These are phyloP conservation scores for Globisporangium middletonii DNA, from an alignment of 352 stramenopile genomes.

Conservation along the genomic window DNA sequence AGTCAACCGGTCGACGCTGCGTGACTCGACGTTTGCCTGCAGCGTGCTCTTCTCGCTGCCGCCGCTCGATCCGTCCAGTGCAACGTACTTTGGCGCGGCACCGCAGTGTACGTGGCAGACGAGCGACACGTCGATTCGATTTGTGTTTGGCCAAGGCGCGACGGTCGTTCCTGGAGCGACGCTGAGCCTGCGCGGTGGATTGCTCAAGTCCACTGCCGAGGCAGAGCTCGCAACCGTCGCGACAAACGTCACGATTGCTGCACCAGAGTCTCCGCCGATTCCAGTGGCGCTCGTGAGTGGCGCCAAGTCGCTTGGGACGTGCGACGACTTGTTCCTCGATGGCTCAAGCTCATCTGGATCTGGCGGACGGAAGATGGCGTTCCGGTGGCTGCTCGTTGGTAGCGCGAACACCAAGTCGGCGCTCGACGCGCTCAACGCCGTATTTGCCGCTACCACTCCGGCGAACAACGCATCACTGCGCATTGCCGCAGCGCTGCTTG, in stretches of 20 bases:
- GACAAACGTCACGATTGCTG: slow-evolving; percentile 21
- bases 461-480: slow-evolving; percentile 35
- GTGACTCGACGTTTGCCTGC: slow-evolving; percentile 35
- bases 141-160: slow-evolving; percentile 38
- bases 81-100: slow-evolving; percentile 32
- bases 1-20: slow-evolving; percentile 27
- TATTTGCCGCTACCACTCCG: slow-evolving; percentile 18
- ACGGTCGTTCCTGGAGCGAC: slow-evolving; percentile 33
- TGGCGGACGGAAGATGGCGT: slow-evolving; percentile 47
- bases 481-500: slow-evolving; percentile 25
- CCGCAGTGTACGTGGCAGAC: slow-evolving; percentile 45
- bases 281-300: slow-evolving; percentile 41
- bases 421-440: slow-evolving; percentile 13
- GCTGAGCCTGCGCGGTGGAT: slow-evolving; percentile 27
- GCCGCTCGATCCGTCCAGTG: slow-evolving; percentile 4
- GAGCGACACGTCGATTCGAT: slow-evolving; percentile 30
- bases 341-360: slow-evolving; percentile 44
- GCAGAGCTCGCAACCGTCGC: slow-evolving; percentile 32
- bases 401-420: slow-evolving; percentile 17
- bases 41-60: slow-evolving; percentile 54
- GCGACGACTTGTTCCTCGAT: slow-evolving; percentile 55
- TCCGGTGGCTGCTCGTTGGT: slow-evolving; percentile 37
- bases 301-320: slow-evolving; percentile 41
- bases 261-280: slow-evolving; percentile 34
- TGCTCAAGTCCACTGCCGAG: slow-evolving; percentile 44